Evolutionary conservation across 1,139 yeast genomes (phyloP).

Genomic region (Yamadazyma buinensis): DNA sequence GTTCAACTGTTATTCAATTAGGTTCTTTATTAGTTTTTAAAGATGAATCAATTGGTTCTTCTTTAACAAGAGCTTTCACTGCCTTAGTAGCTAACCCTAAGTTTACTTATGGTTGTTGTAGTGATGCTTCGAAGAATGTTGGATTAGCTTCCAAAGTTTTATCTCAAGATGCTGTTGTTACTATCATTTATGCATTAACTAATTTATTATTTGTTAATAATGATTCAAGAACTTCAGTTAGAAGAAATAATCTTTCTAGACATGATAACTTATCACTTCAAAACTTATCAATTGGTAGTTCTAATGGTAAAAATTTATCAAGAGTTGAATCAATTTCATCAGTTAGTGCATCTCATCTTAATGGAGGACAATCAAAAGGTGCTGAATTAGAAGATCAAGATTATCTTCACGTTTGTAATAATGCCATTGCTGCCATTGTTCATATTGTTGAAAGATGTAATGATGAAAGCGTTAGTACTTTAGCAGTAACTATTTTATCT

Average conservation of each 20-base stretch:
- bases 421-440: conserved; percentile 70
- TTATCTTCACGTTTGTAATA: conserved; percentile 41
- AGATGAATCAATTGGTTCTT: conserved; percentile 43
- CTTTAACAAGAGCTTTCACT: conserved; percentile 48
- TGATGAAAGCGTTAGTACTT: conserved; percentile 73
- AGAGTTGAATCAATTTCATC: conserved; percentile 10
- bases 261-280: conserved; percentile 16
- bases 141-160: conserved; percentile 45
- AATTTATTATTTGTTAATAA: conserved; percentile 65
- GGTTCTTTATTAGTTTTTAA: conserved; percentile 52
- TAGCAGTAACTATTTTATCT: conserved; percentile 76
- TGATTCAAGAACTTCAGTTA: conserved; percentile 28
- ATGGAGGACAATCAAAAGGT: conserved; percentile 5
- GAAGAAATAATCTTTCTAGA: conserved; percentile 22
- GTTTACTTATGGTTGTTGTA: conserved; percentile 27
- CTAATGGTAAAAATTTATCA: conserved; percentile 4
- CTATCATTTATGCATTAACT: conserved; percentile 81
- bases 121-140: conserved; percentile 36
- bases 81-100: conserved; percentile 45
- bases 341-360: conserved; percentile 4
- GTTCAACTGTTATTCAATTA: conserved; percentile 48
- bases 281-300: conserved; percentile 11
- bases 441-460: conserved; percentile 66
- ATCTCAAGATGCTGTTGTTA: conserved; percentile 77
- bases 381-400: conserved; percentile 28